Percentiles rank a stretch among this genome's conserved stretches.
These are phyloP conservation scores for Craterostigma plantagineum DNA, from an alignment of 257 asterid genomes.

Conservation along the genomic window DNA sequence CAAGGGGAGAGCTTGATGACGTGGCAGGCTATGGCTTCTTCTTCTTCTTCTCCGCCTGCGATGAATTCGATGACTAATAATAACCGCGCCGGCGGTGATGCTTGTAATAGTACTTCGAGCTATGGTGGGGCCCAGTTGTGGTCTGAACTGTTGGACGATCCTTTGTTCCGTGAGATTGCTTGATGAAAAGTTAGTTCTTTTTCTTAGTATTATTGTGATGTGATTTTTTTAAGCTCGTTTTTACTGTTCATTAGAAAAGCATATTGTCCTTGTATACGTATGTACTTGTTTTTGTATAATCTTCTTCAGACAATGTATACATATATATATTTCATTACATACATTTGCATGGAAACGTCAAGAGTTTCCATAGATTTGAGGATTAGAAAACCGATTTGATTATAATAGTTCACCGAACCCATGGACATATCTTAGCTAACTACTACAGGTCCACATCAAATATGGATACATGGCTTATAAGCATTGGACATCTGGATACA, in stretches of 20 bases:
- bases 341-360: too few species aligned
- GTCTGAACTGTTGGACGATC: constrained; percentile 55
- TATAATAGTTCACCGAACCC: constrained; percentile 8
- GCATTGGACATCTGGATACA: constrained; percentile 9
- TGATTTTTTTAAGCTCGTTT: constrained; percentile 6
- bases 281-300: too few species aligned
- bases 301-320: too few species aligned
- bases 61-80: constrained; percentile 15
- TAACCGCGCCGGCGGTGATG: constrained; percentile 12
- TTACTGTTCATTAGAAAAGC: too few species aligned
- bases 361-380: background rate
- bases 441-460: constrained; percentile 10
- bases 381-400: background rate
- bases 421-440: constrained; percentile 9
- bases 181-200: background rate
- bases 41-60: constrained; percentile 15
- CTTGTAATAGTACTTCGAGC: constrained; percentile 42
- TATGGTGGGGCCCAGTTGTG: constrained; percentile 39
- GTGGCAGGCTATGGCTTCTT: constrained; percentile 17
- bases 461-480: constrained; percentile 8
- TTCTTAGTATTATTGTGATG: constrained; percentile 14
- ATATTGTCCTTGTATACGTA: too few species aligned
- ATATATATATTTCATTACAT: too few species aligned
- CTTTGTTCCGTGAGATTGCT: constrained; percentile 43
- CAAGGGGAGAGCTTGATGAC: constrained; percentile 11